A percentile compares a stretch with the other conserved stretches of the same genome.
These are phyloP conservation scores for Conticribra guillardii DNA, from an alignment of 108 stramenopile species.

Conservation along the genomic window DNA sequence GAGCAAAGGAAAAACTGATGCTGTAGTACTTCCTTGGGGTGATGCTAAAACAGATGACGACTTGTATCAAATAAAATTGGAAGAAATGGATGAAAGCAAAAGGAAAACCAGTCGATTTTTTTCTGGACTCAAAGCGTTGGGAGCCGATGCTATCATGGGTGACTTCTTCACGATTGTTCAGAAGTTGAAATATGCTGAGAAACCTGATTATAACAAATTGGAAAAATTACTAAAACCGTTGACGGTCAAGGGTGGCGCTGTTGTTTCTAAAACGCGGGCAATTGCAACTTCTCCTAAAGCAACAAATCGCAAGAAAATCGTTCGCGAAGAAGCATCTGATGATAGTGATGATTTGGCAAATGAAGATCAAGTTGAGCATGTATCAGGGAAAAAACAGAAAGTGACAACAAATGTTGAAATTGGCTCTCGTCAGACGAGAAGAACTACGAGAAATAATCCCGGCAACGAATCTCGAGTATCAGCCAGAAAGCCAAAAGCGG, in stretches of 20 bases:
- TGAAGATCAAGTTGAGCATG: background rate
- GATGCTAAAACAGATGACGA: slow-evolving; percentile 66
- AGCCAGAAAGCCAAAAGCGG: too few species aligned
- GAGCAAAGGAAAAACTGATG: background rate
- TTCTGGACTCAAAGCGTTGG: slow-evolving; percentile 25
- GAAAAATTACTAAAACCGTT: slow-evolving; percentile 28
- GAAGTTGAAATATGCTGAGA: slow-evolving; percentile 56
- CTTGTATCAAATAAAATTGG: slow-evolving; percentile 59
- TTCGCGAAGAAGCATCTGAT: background rate
- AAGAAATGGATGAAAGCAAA: slow-evolving; percentile 49
- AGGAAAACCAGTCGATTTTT: slow-evolving; percentile 51
- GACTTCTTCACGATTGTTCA: slow-evolving; percentile 53
- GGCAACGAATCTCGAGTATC: too few species aligned
- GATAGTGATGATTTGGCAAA: background rate
- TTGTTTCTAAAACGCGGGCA: background rate
- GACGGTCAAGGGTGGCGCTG: slow-evolving; percentile 12
- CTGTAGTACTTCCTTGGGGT: slow-evolving; percentile 69
- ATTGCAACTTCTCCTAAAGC: background rate
- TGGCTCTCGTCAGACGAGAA: background rate
- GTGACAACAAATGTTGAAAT: slow-evolving; percentile 1
- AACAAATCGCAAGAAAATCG: background rate
- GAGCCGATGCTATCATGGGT: slow-evolving; percentile 38
- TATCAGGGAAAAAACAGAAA: slow-evolving; percentile 17
- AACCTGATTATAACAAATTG: slow-evolving; percentile 69
- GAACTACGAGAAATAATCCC: too few species aligned